Evolutionary conservation across 495 filamentous ascomycete species (phyloP).

Genomic region (Pseudomonodictys pantanalensis): DNA sequence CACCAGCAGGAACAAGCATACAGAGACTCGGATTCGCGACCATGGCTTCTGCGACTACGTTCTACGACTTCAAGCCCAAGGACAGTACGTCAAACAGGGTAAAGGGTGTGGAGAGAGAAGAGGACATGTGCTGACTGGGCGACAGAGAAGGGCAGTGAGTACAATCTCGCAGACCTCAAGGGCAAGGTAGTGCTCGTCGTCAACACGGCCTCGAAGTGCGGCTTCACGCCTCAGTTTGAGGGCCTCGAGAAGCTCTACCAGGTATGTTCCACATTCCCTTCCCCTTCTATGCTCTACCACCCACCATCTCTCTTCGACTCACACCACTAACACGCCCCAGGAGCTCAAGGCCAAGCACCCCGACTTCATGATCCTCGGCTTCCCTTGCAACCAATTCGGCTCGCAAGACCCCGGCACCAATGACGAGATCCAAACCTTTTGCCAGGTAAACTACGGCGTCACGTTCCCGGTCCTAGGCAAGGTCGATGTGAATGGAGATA

Average conservation of each 20-base stretch:
- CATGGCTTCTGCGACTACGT: slow-evolving; percentile 85
- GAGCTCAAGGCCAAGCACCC: slow-evolving; percentile 62
- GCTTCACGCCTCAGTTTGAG: slow-evolving; percentile 95
- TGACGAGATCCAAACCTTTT: slow-evolving; percentile 90
- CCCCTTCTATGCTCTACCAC: not conserved
- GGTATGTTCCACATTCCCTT: slow-evolving; percentile 28
- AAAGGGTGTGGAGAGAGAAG: not conserved
- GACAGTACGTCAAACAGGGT: slow-evolving; percentile 34
- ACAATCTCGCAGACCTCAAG: slow-evolving; percentile 64
- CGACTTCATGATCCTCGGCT: slow-evolving; percentile 83
- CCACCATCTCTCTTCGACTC: not conserved
- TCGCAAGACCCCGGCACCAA: slow-evolving; percentile 82
- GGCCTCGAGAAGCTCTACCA: slow-evolving; percentile 91
- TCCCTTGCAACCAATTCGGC: slow-evolving; percentile 98
- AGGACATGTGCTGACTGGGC: not conserved
- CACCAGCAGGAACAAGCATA: not conserved
- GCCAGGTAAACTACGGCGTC: slow-evolving; percentile 92
- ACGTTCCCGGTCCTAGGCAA: slow-evolving; percentile 90
- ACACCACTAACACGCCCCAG: not conserved
- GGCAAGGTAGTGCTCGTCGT: slow-evolving; percentile 94
- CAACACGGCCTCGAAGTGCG: slow-evolving; percentile 99
- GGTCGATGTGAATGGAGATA: slow-evolving; percentile 84
- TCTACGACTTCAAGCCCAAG: slow-evolving; percentile 88
- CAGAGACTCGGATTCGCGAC: slow-evolving; percentile 38
- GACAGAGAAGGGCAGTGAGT: slow-evolving; percentile 71